Evolutionary conservation across 2,329 filamentous ascomycete genomes (phyloP).

Genomic region (Pyricularia grisea): DNA sequence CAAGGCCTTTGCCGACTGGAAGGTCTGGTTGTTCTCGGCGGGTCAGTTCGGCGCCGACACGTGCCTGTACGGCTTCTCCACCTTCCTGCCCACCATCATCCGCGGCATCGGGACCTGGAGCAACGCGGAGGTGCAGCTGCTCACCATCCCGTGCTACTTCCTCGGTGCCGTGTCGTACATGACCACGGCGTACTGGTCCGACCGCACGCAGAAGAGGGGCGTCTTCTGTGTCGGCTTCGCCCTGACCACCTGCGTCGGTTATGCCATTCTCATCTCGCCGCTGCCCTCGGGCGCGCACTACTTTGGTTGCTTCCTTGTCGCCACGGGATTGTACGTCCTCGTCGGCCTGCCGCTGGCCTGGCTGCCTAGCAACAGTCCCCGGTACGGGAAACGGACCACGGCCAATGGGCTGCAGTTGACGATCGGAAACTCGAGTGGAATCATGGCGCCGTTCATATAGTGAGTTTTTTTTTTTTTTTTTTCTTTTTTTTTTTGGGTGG

Average conservation of each 20-base stretch:
- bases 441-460: constrained; percentile 64
- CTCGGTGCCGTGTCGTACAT: constrained; percentile 64
- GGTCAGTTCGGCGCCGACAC: constrained; percentile 67
- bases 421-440: constrained; percentile 27
- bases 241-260: constrained; percentile 55
- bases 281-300: constrained; percentile 56
- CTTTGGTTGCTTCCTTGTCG: constrained; percentile 64
- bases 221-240: constrained; percentile 56
- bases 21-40: constrained; percentile 59
- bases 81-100: constrained; percentile 74
- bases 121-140: constrained; percentile 57
- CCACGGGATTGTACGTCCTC: constrained; percentile 58
- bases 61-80: constrained; percentile 49
- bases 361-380: constrained; percentile 55
- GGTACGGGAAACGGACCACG: constrained; percentile 60
- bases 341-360: constrained; percentile 48
- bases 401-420: constrained; percentile 9
- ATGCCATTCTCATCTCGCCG: constrained; percentile 56
- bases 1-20: constrained; percentile 64
- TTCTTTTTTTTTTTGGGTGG: not conserved
- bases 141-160: constrained; percentile 72
- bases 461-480: no score
- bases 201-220: constrained; percentile 56
- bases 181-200: constrained; percentile 54
- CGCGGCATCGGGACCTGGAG: constrained; percentile 55